These are phyloP conservation scores for Vitis cinerea DNA, from an alignment of 164 flowering plant genomes.

Conservation along the genomic window DNA sequence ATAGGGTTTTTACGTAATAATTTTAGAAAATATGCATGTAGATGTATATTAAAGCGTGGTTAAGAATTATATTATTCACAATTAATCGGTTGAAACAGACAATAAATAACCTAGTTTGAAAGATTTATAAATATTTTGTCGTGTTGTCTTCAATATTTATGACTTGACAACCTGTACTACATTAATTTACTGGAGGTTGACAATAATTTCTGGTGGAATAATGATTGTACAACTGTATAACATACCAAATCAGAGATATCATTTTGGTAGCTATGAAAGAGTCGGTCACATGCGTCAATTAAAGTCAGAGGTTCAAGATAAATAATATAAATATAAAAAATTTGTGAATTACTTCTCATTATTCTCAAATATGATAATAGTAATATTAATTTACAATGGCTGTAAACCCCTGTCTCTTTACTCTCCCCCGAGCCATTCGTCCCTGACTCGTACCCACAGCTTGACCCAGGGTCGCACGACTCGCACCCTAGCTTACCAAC, in stretches of 20 bases:
- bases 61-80: too few relatives aligned
- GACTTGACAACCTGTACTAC: too few relatives aligned
- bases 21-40: too few relatives aligned
- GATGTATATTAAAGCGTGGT: too few relatives aligned
- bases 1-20: too few relatives aligned
- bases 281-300: background rate
- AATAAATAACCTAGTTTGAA: too few relatives aligned
- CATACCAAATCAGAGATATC: background rate
- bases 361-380: slow-evolving; percentile 5
- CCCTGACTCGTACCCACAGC: slow-evolving; percentile 13
- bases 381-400: slow-evolving; percentile 6
- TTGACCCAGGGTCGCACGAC: background rate
- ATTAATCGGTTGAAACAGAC: too few relatives aligned
- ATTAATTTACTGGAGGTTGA: too few relatives aligned
- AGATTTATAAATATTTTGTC: too few relatives aligned
- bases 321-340: background rate
- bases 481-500: background rate
- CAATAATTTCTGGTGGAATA: too few relatives aligned
- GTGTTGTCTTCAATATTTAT: too few relatives aligned
- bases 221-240: background rate
- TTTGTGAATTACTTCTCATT: slow-evolving; percentile 2
- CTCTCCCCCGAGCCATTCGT: slow-evolving; percentile 11
- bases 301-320: background rate
- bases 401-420: background rate
- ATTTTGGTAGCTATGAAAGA: background rate